Conservation (phyloP, 1,284 basidiomycete species). For the Pascua guehoae region DNA sequence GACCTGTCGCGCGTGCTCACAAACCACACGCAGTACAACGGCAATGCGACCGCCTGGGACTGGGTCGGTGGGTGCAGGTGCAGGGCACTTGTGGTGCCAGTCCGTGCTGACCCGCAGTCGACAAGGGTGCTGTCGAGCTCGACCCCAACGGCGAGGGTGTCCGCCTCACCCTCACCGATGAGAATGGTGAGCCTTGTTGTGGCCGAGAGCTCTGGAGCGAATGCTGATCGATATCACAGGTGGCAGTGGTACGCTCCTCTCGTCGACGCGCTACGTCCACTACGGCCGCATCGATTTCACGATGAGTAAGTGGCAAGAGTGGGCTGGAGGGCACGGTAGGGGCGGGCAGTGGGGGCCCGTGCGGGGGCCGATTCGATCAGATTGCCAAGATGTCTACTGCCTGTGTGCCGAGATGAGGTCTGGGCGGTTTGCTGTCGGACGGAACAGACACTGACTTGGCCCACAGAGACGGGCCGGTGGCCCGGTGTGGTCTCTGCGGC, state of each 20-base stretch:
- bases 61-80: conserved; percentile 33
- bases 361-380: no score
- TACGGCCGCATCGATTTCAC: conserved; percentile 72
- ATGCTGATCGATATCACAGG: conserved; percentile 27
- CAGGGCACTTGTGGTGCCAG: background rate
- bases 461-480: conserved; percentile 53
- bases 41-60: conserved; percentile 64
- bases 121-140: conserved; percentile 64
- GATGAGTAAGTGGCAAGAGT: conserved; percentile 46
- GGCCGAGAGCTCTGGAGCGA: background rate
- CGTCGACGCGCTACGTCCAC: conserved; percentile 73
- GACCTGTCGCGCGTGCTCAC: conserved; percentile 63
- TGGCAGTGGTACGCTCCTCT: conserved; percentile 73
- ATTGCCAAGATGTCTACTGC: no score
- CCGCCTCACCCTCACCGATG: conserved; percentile 59
- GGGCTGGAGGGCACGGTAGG: no score
- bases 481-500: conserved; percentile 73
- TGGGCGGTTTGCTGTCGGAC: background rate
- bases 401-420: background rate
- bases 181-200: conserved; percentile 11
- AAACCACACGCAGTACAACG: conserved; percentile 61
- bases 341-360: background rate
- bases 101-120: conserved; percentile 52
- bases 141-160: conserved; percentile 55
- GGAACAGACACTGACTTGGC: conserved; percentile 10